Percentiles rank a stretch among this genome's conserved stretches.
These are phyloP conservation scores for Chlorella sp. DNA, from an alignment of 139 green algal species.

Conservation along the genomic window DNA sequence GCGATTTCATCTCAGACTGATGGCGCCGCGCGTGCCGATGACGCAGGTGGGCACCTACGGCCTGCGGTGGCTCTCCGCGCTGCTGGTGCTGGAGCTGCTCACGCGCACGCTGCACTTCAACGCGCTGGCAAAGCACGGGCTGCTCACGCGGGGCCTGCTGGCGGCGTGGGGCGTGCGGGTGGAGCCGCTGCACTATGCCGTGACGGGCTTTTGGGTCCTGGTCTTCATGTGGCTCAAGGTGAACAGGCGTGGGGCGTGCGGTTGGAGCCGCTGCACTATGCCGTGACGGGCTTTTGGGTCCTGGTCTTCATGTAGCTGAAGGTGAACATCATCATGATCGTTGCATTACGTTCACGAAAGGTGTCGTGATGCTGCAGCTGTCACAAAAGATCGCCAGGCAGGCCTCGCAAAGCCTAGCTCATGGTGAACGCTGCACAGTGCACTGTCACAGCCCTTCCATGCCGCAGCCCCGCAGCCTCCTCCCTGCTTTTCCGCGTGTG, in stretches of 20 bases:
- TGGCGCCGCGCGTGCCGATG: no score
- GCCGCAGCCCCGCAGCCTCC: no score
- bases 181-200: conserved; percentile 38
- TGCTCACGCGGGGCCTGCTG: conserved; percentile 24
- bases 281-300: conserved; percentile 69
- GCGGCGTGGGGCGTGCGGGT: conserved; percentile 5
- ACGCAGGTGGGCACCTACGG: conserved; percentile 48
- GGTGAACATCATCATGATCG: no score
- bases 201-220: conserved; percentile 77
- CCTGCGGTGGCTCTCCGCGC: conserved; percentile 30
- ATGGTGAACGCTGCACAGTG: no score
- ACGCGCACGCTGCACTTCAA: conserved; percentile 82
- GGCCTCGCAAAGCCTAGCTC: no score
- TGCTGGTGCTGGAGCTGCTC: conserved; percentile 68
- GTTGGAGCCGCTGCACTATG: conserved; percentile 38
- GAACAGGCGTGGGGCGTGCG: background rate
- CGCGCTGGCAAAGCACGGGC: conserved; percentile 48
- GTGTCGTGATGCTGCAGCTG: no score
- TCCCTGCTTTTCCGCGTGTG: no score
- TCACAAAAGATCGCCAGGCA: no score
- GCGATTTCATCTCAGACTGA: no score
- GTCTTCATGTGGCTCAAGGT: conserved; percentile 95
- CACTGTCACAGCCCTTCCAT: no score
- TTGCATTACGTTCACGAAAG: no score
- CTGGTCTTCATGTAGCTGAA: conserved; percentile 96